Percentiles rank a stretch among this genome's conserved stretches.
These are phyloP conservation scores for Pleurotus tuber-regium DNA, from an alignment of 768 basidiomycete genomes.

Conservation along the genomic window DNA sequence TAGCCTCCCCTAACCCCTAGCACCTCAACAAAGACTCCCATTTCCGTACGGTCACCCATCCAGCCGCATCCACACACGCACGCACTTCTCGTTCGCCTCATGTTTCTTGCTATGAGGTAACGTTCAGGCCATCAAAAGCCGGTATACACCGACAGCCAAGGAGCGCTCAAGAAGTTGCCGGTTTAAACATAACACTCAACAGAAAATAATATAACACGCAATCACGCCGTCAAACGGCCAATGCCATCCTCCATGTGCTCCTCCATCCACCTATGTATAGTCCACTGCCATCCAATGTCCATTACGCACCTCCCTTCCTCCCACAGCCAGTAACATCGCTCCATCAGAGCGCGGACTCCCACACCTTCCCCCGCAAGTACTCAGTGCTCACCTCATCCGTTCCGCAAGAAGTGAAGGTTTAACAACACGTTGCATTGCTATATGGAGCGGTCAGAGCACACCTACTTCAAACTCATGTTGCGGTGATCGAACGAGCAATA, in stretches of 20 bases:
- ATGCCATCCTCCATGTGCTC: constrained; percentile 3
- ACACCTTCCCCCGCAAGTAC: too few species aligned
- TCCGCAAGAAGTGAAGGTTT: too few species aligned
- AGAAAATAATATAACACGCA: background rate
- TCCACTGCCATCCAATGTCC: background rate
- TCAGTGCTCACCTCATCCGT: too few species aligned
- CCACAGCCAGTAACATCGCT: too few species aligned
- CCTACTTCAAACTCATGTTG: too few species aligned
- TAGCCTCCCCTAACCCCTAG: constrained; percentile 1
- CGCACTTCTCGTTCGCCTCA: too few species aligned
- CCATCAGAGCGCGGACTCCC: too few species aligned
- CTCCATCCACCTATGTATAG: background rate
- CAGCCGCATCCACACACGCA: background rate
- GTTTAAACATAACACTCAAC: background rate
- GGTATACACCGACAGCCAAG: constrained; percentile 1
- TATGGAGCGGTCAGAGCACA: background rate
- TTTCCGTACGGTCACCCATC: background rate
- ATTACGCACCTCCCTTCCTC: background rate
- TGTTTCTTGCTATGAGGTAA: too few species aligned
- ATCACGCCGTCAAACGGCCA: constrained; percentile 1
- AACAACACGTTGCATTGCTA: constrained; percentile 1
- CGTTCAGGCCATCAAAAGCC: background rate
- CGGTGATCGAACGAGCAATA: too few species aligned
- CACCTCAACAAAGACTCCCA: background rate
- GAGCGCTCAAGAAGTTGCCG: constrained; percentile 6